phyloP scores from a whole-genome alignment of 169 alveolate genomes.

The Plasmodium falciparum region DNA sequence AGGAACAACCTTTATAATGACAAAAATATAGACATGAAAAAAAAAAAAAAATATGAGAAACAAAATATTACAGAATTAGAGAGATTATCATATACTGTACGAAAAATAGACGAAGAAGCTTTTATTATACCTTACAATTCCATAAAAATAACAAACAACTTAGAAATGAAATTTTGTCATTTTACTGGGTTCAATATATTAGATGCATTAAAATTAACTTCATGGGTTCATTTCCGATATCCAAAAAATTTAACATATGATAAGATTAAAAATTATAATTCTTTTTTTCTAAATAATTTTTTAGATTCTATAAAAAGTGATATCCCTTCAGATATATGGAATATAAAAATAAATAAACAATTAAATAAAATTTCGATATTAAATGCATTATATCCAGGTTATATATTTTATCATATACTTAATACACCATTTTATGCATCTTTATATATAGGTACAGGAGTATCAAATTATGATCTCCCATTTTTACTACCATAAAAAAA shows the following conservation, averaged over 20 bases:
- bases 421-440: conserved; percentile 73
- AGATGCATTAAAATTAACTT: conserved; percentile 69
- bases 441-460: conserved; percentile 59
- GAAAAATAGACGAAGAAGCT: conserved; percentile 59
- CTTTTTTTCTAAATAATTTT: conserved; percentile 67
- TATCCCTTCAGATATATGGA: conserved; percentile 56
- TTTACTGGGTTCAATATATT: conserved; percentile 47
- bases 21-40: conserved; percentile 5
- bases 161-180: conserved; percentile 63
- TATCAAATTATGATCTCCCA: conserved; percentile 48
- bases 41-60: conserved; percentile 21
- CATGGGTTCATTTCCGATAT: conserved; percentile 74
- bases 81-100: conserved; percentile 25
- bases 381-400: conserved; percentile 59
- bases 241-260: conserved; percentile 70
- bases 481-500: conserved; percentile 42
- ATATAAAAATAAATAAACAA: conserved; percentile 51
- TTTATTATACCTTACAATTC: conserved; percentile 62
- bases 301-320: conserved; percentile 54
- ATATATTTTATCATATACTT: conserved; percentile 36
- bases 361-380: conserved; percentile 54
- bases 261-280: conserved; percentile 48
- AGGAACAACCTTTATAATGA: background rate
- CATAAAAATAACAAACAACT: conserved; percentile 42
- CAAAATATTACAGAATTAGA: conserved; percentile 33